Percentiles rank a stretch among this genome's conserved stretches.
These are phyloP conservation scores for Cornus suecica DNA, from an alignment of 148 eudicot species.

Conservation along the genomic window DNA sequence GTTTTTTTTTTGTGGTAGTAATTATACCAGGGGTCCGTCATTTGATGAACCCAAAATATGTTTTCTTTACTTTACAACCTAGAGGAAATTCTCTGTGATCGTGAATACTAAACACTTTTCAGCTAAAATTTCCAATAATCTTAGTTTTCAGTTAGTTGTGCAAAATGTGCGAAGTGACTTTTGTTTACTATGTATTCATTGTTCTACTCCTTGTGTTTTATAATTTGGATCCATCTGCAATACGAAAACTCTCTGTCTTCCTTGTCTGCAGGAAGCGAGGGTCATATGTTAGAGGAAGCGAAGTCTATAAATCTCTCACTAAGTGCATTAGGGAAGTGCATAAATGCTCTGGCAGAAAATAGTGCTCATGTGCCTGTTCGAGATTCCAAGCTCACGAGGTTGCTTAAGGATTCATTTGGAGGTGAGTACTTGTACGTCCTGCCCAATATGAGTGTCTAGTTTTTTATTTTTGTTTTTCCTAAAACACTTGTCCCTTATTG, in stretches of 20 bases:
- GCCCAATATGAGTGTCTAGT: too few species aligned
- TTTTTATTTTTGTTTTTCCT: too few species aligned
- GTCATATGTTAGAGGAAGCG: conserved; percentile 95
- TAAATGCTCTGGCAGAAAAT: conserved; percentile 99
- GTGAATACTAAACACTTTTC: not conserved
- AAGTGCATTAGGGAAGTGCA: conserved; percentile 97
- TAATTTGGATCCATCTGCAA: not conserved
- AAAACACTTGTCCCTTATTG: too few species aligned
- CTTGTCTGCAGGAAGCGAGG: conserved; percentile 84
- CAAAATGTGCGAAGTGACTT: not conserved
- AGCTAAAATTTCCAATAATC: not conserved
- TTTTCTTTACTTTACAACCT: not conserved
- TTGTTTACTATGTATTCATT: not conserved
- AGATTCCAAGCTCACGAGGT: conserved; percentile 96
- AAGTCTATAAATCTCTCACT: conserved; percentile 97
- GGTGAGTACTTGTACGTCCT: conserved; percentile 40
- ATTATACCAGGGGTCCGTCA: not conserved
- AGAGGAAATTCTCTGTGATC: not conserved
- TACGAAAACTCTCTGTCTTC: not conserved
- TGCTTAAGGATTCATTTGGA: conserved; percentile 99
- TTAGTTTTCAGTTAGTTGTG: not conserved
- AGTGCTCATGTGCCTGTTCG: conserved; percentile 98
- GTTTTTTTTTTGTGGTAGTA: not conserved
- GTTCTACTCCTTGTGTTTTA: conserved; percentile 1
- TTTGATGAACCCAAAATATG: not conserved